Conservation (phyloP, 1,284 basidiomycete species). For the Fistulinella cinereoalba region DNA sequence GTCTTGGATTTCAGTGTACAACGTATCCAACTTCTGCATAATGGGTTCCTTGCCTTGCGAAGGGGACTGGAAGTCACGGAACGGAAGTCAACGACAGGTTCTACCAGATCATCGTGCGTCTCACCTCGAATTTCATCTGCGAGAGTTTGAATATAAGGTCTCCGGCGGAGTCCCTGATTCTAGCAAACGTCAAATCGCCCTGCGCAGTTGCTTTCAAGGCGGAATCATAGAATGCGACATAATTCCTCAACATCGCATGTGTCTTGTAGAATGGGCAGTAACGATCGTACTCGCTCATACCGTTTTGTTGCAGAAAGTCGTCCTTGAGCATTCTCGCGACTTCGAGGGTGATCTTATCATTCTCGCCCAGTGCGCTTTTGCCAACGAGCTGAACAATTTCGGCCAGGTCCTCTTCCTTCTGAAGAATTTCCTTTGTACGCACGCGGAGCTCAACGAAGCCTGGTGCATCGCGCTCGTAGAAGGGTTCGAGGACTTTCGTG, state of each 20-base stretch:
- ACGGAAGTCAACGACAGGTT: conserved; percentile 20
- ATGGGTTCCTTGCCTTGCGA: conserved; percentile 83
- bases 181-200: conserved; percentile 88
- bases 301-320: conserved; percentile 98
- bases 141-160: conserved; percentile 96
- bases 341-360: conserved; percentile 98
- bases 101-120: conserved; percentile 17
- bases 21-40: conserved; percentile 73
- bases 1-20: conserved; percentile 84
- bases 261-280: conserved; percentile 99
- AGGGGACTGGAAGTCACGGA: conserved; percentile 55
- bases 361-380: conserved; percentile 96
- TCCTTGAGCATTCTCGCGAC: conserved; percentile 97
- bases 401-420: conserved; percentile 97
- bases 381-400: conserved; percentile 99
- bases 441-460: conserved; percentile 93
- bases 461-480: conserved; percentile 89
- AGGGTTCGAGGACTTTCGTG: conserved; percentile 90
- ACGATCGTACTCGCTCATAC: conserved; percentile 96
- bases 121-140: conserved; percentile 97
- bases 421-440: conserved; percentile 93
- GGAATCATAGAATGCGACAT: conserved; percentile 91
- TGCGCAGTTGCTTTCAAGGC: conserved; percentile 84
- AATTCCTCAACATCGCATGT: conserved; percentile 92
- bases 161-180: conserved; percentile 83